These are phyloP conservation scores for Dactylonectria macrodidyma DNA, from an alignment of 2,329 filamentous ascomycete species.

Conservation along the genomic window DNA sequence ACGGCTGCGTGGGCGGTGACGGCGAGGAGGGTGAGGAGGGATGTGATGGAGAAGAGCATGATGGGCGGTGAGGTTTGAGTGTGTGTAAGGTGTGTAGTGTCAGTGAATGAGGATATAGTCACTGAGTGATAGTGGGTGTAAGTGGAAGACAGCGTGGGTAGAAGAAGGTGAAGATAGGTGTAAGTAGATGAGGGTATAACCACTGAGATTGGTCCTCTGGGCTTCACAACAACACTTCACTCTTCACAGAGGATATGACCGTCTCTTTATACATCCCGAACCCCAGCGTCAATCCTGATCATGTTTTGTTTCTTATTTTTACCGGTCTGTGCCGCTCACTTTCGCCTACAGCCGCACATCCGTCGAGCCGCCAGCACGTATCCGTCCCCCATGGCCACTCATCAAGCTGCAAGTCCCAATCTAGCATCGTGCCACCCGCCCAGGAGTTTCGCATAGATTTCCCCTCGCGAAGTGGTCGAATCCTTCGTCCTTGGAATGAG, in stretches of 20 bases:
- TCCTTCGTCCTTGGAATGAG: not conserved
- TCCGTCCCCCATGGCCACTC: not conserved
- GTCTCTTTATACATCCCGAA: not conserved
- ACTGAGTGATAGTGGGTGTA: not conserved
- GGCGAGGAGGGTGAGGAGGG: slow-evolving; percentile 37
- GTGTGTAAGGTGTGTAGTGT: not conserved
- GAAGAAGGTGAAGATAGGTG: not conserved
- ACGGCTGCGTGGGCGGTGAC: slow-evolving; percentile 43
- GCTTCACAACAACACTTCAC: not conserved
- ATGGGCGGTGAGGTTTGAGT: slow-evolving; percentile 14
- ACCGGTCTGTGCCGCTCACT: not conserved
- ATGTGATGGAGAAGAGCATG: slow-evolving; percentile 39
- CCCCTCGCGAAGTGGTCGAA: slow-evolving; percentile 11
- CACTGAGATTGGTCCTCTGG: not conserved
- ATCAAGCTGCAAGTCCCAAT: not conserved
- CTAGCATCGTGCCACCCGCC: not conserved
- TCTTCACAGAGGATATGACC: not conserved
- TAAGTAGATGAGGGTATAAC: too few relatives aligned
- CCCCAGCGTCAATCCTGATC: not conserved
- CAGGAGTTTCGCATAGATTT: slow-evolving; percentile 34
- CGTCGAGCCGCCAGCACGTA: not conserved
- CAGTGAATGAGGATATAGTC: not conserved
- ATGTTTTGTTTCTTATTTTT: slow-evolving; percentile 5
- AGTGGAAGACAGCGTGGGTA: not conserved
- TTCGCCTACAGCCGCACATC: not conserved